These are phyloP conservation scores for Arxiozyma heterogenica DNA, from an alignment of 1,139 yeast genomes.

Conservation along the genomic window DNA sequence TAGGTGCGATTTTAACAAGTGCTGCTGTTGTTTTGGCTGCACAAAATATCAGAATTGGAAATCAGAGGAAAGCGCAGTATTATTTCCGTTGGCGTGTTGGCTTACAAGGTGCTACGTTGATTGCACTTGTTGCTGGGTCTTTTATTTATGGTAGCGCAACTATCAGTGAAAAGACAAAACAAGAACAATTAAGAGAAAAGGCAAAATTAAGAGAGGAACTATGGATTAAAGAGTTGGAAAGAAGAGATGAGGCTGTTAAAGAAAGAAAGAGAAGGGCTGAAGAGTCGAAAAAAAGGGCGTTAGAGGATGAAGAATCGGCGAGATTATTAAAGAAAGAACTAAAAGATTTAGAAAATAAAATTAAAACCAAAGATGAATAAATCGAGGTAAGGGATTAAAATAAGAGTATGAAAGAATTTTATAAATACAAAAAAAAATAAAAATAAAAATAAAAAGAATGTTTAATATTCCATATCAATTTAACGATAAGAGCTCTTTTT, in stretches of 20 bases:
- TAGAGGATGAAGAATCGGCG: slow-evolving; percentile 29
- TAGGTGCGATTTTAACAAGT: slow-evolving; percentile 70
- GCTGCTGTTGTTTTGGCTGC: slow-evolving; percentile 78
- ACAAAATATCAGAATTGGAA: slow-evolving; percentile 62
- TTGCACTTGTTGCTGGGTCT: slow-evolving; percentile 77
- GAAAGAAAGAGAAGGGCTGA: slow-evolving; percentile 52
- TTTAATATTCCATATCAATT: not conserved
- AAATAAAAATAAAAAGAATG: no score
- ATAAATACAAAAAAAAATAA: no score
- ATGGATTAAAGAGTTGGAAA: slow-evolving; percentile 88
- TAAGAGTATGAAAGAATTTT: no score
- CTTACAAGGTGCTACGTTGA: slow-evolving; percentile 71
- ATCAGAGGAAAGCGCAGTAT: slow-evolving; percentile 65
- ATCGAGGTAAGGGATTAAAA: not conserved
- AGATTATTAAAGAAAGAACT: slow-evolving; percentile 22
- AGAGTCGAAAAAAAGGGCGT: slow-evolving; percentile 34
- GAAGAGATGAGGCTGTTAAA: slow-evolving; percentile 69
- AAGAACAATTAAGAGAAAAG: slow-evolving; percentile 43
- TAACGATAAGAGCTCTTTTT: not conserved
- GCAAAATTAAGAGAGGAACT: slow-evolving; percentile 76
- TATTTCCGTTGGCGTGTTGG: slow-evolving; percentile 89
- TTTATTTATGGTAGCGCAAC: slow-evolving; percentile 41
- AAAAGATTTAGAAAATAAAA: slow-evolving; percentile 20
- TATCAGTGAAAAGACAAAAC: slow-evolving; percentile 34
- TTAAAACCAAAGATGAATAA: slow-evolving; percentile 7